These are phyloP conservation scores for Chlamydomonas sp. DNA, from an alignment of 139 green algal genomes.

Conservation along the genomic window DNA sequence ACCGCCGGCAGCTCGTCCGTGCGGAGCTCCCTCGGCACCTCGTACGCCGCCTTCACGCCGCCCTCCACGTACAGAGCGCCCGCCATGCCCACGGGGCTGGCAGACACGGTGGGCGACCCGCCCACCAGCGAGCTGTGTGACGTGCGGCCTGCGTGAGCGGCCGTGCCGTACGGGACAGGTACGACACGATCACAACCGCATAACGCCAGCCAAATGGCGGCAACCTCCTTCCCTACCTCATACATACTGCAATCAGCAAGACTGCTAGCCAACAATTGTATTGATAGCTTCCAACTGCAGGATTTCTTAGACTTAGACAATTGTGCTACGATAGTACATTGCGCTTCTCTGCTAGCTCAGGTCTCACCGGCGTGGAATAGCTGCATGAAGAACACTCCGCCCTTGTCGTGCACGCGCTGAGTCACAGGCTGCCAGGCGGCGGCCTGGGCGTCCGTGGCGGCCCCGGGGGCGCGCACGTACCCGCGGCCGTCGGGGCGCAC, in stretches of 20 bases:
- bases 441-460: slow-evolving; percentile 24
- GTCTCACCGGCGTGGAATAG: slow-evolving; percentile 42
- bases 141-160: slow-evolving; percentile 18
- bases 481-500: neutral
- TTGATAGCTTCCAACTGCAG: neutral
- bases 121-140: slow-evolving; percentile 27
- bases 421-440: slow-evolving; percentile 8
- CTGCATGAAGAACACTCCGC: slow-evolving; percentile 24
- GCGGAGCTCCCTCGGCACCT: slow-evolving; percentile 11
- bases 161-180: neutral
- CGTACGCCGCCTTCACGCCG: slow-evolving; percentile 42
- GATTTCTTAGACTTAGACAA: neutral
- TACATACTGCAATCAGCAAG: neutral
- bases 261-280: neutral
- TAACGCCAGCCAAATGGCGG: too few species aligned
- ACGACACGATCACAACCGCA: too few species aligned
- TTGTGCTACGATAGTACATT: neutral
- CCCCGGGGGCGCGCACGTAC: slow-evolving; percentile 24
- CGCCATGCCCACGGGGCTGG: slow-evolving; percentile 30
- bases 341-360: neutral
- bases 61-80: slow-evolving; percentile 38
- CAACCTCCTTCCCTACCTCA: neutral
- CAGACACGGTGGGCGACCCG: neutral
- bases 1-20: slow-evolving; percentile 20
- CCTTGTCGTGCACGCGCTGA: slow-evolving; percentile 28